Percentiles rank a stretch among this genome's conserved stretches.
These are phyloP conservation scores for Suillus plorans DNA, from an alignment of 768 basidiomycete genomes.

Conservation along the genomic window DNA sequence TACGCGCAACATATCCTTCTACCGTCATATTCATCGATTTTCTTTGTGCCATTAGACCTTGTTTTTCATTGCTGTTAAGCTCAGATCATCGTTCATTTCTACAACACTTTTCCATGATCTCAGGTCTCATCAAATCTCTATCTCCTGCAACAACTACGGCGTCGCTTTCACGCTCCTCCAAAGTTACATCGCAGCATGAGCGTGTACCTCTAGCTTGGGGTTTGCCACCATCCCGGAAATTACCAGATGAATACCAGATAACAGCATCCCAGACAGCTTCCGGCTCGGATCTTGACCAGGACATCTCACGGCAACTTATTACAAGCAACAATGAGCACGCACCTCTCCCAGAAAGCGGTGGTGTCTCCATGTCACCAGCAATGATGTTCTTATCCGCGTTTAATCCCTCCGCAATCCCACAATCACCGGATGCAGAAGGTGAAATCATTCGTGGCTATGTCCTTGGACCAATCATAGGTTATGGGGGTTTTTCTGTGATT, in stretches of 20 bases:
- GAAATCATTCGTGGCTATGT: conserved; percentile 68
- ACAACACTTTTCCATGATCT: conserved; percentile 4
- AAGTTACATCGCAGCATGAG: conserved; percentile 12
- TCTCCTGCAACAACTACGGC: not conserved
- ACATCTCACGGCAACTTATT: conserved; percentile 17
- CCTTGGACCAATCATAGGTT: conserved; percentile 73
- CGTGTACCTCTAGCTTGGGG: conserved; percentile 14
- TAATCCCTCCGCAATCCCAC: conserved; percentile 37
- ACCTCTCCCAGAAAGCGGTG: conserved; percentile 14
- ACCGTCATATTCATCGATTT: not conserved
- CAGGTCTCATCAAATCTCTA: conserved; percentile 6
- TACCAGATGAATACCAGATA: conserved; percentile 6
- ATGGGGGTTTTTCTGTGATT: conserved; percentile 82
- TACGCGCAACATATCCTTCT: not conserved
- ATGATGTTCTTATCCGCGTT: conserved; percentile 74
- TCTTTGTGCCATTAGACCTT: not conserved
- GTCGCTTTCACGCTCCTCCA: conserved; percentile 10
- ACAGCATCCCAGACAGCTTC: conserved; percentile 5
- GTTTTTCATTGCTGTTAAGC: not conserved
- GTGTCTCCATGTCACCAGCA: conserved; percentile 54
- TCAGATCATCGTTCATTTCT: not conserved
- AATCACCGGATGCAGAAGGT: conserved; percentile 64
- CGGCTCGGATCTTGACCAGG: conserved; percentile 29
- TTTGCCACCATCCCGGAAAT: conserved; percentile 4
- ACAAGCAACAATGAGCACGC: not conserved